Base-by-base conservation (phyloP, 768 basidiomycete genomes). In the Pisolithus sp. region DNA sequence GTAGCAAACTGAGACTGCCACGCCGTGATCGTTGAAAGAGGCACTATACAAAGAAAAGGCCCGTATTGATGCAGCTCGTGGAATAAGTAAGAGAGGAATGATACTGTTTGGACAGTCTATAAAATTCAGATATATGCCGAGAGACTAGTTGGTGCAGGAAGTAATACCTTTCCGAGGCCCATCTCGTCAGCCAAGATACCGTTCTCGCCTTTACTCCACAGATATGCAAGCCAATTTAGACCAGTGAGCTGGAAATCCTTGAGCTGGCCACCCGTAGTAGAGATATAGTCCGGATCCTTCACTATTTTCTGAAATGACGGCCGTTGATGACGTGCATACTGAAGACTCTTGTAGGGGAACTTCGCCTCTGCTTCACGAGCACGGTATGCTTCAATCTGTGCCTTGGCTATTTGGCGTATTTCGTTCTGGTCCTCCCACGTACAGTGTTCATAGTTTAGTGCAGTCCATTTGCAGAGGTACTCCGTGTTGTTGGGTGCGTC, bases 241-340 rank as follows among this genome's bases (percentile, higher is more conserved):
- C 96, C 96, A 2, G 93, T 96, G 38, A 98, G 76, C 73, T 99
- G 96, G 74, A 99, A 99, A 62, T 98, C 96, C 71, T 99, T 99
- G 54, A 98, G 76, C 56, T 83, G 70, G 6, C 93, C 93, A 28
- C 93, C 93, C 0, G 87, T 90, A 18, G 67, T 65, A 4, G 62
- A 67, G 61, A 98, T 80, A 68, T 95, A 98, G 2, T 84, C 83
- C 3, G 96, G 96, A 66, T 96, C 93, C 60, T 85, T 85, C 28
- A 74, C 77, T 60, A 98, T 88, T 73, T 90, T 89, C 58, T 78
- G 75, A 74, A 93, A 97, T 5, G 71, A 48, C 0, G 94, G 96
- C 26, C 96, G 80, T 53, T 77, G 75, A 60, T 81, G 71, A 50
- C 80, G 77, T 26, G 76, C 64, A 64, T 93, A 93, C 8, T 70